Evolutionary conservation across 805 yeast genomes (phyloP).

Genomic region (Lachancea sp.): DNA sequence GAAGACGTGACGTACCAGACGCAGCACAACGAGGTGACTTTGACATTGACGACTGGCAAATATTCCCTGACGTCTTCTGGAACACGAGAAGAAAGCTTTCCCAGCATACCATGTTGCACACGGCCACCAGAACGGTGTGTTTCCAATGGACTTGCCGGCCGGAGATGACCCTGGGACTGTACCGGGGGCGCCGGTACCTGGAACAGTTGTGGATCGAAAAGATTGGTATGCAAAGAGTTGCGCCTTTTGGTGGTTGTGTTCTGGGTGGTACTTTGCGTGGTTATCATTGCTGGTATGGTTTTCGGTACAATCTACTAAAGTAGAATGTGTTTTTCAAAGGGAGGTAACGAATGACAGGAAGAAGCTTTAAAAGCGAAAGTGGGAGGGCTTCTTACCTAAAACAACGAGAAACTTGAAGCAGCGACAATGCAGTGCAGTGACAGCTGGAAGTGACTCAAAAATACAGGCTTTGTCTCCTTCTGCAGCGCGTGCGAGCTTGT

Average conservation of each 20-base stretch:
- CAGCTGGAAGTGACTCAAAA: too few species aligned
- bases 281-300: constrained; percentile 8
- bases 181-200: constrained; percentile 13
- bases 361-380: background rate
- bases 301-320: too few species aligned
- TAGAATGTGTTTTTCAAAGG: background rate
- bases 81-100: constrained; percentile 10
- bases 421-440: too few species aligned
- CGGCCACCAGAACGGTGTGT: background rate
- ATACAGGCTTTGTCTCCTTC: too few species aligned
- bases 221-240: constrained; percentile 11
- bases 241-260: constrained; percentile 12
- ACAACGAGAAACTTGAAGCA: too few species aligned
- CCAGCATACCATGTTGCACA: constrained; percentile 3
- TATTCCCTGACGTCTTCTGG: constrained; percentile 12
- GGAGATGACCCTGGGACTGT: constrained; percentile 10
- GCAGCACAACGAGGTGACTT: constrained; percentile 51
- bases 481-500: too few species aligned
- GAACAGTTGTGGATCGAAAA: constrained; percentile 21
- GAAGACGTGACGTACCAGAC: constrained; percentile 80
- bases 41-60: constrained; percentile 35
- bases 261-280: constrained; percentile 16
- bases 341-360: background rate
- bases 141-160: background rate
- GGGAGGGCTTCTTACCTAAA: background rate